A percentile compares a stretch with the other conserved stretches of the same genome.
Evolutionary conservation across 352 stramenopile genomes (phyloP).

Genomic region (Phytophthora kernoviae): DNA sequence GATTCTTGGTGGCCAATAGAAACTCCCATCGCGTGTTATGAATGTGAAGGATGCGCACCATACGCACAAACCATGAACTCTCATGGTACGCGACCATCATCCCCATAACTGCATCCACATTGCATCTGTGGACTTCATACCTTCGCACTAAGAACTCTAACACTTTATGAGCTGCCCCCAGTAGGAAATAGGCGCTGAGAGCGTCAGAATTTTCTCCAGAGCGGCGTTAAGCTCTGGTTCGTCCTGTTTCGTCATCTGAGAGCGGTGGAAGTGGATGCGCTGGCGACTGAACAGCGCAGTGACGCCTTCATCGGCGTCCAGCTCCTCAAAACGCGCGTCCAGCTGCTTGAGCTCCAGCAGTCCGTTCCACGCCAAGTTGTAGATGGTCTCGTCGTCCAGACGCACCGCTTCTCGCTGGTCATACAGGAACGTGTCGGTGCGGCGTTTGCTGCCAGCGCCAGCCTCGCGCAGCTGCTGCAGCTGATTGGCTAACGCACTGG

Average conservation of each 20-base stretch:
- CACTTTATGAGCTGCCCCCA: conserved; percentile 83
- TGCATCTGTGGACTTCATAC: conserved; percentile 89
- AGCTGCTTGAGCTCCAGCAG: conserved; percentile 81
- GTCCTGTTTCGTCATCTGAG: conserved; percentile 62
- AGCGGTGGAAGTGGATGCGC: conserved; percentile 83
- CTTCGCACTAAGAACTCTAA: conserved; percentile 89
- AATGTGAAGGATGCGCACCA: conserved; percentile 87
- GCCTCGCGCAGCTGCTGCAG: conserved; percentile 81
- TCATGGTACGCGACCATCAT: conserved; percentile 88
- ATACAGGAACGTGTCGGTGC: conserved; percentile 86
- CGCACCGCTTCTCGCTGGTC: conserved; percentile 79
- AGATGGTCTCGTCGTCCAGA: conserved; percentile 85
- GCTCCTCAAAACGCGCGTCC: conserved; percentile 72
- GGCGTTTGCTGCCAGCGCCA: conserved; percentile 80
- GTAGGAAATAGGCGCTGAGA: conserved; percentile 85
- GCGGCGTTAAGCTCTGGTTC: conserved; percentile 69
- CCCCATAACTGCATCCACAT: conserved; percentile 85
- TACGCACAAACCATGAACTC: conserved; percentile 82
- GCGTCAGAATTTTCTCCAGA: conserved; percentile 74
- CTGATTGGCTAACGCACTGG: conserved; percentile 74
- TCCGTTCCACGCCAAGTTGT: conserved; percentile 86
- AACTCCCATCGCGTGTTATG: conserved; percentile 85
- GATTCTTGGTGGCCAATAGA: conserved; percentile 74
- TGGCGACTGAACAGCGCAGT: conserved; percentile 71
- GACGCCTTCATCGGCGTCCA: conserved; percentile 57